Evolutionary conservation across 495 filamentous ascomycete species (phyloP).

Genomic region (Neurospora discreta): DNA sequence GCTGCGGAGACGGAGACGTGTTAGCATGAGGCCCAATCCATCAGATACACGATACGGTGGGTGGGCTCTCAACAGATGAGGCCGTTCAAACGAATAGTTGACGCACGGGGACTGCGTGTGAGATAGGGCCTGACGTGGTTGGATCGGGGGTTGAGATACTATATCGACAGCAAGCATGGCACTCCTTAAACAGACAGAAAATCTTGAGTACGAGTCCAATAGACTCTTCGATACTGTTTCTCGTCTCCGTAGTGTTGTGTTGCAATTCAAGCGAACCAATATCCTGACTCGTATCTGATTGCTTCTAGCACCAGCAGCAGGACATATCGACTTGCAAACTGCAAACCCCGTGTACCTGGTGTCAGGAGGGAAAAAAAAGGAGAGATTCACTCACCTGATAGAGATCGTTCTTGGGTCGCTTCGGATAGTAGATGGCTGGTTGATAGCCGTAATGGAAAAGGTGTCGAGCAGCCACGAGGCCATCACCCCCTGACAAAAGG

Average conservation of each 20-base stretch:
- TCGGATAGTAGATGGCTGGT: constrained; percentile 88
- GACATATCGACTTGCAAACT: neutral
- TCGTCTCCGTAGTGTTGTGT: neutral
- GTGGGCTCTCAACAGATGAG: neutral
- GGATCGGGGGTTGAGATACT: neutral
- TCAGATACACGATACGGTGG: neutral
- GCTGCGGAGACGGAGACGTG: constrained; percentile 34
- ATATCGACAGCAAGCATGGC: neutral
- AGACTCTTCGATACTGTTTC: neutral
- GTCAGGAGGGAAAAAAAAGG: neutral
- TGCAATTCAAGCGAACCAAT: neutral
- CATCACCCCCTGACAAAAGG: constrained; percentile 61
- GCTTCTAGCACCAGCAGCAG: too few relatives aligned
- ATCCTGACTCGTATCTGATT: neutral
- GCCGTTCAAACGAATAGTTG: neutral
- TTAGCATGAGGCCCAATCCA: neutral
- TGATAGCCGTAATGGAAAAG: constrained; percentile 89
- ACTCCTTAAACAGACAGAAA: neutral
- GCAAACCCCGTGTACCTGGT: neutral
- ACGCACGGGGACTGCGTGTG: neutral
- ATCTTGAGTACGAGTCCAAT: neutral
- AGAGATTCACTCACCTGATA: constrained; percentile 52
- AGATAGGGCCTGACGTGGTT: neutral
- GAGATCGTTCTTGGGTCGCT: constrained; percentile 76
- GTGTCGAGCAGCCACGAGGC: constrained; percentile 88